Base-by-base conservation (phyloP, 139 green algal genomes). In the Tetradesmus obliquus region DNA sequence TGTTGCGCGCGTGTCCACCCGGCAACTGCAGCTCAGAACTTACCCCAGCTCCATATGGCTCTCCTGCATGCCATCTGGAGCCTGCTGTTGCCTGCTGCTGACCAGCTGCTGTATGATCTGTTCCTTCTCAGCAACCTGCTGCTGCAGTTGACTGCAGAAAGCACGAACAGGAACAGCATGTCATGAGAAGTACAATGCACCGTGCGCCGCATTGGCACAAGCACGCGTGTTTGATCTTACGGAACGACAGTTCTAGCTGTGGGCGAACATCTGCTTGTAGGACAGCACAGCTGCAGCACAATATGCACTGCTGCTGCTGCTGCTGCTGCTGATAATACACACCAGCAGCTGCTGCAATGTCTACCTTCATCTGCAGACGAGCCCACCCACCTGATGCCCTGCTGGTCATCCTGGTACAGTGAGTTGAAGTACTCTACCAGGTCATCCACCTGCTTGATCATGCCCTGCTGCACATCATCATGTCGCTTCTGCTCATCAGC, bases 391-490 rank as follows among this genome's bases (percentile, higher is more conserved):
- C 60, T 90, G 51, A 92, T 92, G 69, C 92, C 92, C n/a, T 90
- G 55, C 88, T 94, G 90, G 79, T 95, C 55, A 54, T 94, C 82
- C 8, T 93, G 83, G 71, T 93, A 93, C 55, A 95, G 80, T 55
- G 17, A 22, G 9, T 88, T 88, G 79, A 95, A 94, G 80, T 94
- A 94, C 2, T 92, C 87, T 9, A 94, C 92, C 76, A 95, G 87
- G n/a, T 80, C 58, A 54, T 94, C 88, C 55, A 91, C 88, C 88
- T 91, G 88, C 57, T 54, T 58, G 55, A 91, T 87, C n/a, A 91
- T 91, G 57, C 66, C 72, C 1, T 86, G 51, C 79, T 87, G 57
- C 55, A 91, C 88, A 76, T 87, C 88, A 54, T 13, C 88, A 20
- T 79, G 55, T 1, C 62, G 79, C 58, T 60, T 87, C 2, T 51